phyloP scores from a whole-genome alignment of 2,329 filamentous ascomycete species.

The Purpureocillium lavendulum region DNA sequence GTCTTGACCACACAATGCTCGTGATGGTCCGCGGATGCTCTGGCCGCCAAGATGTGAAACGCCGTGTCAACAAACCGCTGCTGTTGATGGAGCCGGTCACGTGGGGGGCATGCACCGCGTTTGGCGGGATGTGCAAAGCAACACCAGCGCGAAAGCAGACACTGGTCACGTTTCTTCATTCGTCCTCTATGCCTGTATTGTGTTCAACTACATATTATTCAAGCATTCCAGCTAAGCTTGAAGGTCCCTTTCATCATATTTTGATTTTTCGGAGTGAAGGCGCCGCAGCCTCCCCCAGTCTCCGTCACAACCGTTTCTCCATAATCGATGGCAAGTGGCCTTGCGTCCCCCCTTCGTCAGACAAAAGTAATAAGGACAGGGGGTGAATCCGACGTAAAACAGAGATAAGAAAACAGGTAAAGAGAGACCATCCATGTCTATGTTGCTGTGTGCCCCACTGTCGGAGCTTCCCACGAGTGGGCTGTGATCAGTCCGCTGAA shows the following conservation, averaged over 20 bases:
- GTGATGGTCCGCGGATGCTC: too few species aligned
- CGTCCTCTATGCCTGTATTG: conserved; percentile 12
- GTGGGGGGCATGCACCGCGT: not conserved
- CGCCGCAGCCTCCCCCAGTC: not conserved
- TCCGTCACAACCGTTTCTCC: not conserved
- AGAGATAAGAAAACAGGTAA: conserved; percentile 13
- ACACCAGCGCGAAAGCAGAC: too few species aligned
- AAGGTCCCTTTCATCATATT: conserved; percentile 3
- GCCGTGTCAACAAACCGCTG: not conserved
- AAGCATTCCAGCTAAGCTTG: conserved; percentile 10
- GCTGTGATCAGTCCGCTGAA: too few species aligned
- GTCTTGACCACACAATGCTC: too few species aligned
- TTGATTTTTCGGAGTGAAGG: not conserved
- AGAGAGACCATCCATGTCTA: conserved; percentile 20
- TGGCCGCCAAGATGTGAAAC: too few species aligned
- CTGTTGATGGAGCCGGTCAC: not conserved
- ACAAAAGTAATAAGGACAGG: conserved; percentile 10
- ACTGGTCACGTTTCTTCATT: conserved; percentile 5
- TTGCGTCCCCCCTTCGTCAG: conserved; percentile 1
- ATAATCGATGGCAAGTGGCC: not conserved
- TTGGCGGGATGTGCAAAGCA: too few species aligned
- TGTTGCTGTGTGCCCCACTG: conserved; percentile 12
- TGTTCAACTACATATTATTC: conserved; percentile 18
- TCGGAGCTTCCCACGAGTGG: too few species aligned
- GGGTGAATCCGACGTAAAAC: conserved; percentile 8